Conservation (phyloP, 352 stramenopile species). For the Phytophthora sansomeana region DNA sequence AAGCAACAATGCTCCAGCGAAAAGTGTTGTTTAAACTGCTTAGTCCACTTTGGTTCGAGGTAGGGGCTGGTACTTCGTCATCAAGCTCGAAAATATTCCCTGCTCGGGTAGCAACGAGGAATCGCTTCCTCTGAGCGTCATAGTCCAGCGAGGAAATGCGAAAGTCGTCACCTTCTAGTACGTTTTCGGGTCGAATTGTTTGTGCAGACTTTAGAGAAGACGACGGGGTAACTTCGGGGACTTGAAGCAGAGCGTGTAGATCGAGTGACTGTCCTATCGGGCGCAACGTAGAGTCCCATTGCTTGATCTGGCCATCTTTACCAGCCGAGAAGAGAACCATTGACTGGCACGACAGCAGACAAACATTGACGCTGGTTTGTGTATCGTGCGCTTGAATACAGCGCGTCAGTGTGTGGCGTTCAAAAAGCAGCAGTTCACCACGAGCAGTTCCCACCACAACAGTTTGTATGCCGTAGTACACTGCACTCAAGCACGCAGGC, state of each 20-base stretch:
- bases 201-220: slow-evolving; percentile 4
- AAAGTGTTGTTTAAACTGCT: background rate
- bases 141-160: slow-evolving; percentile 79
- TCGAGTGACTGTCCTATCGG: slow-evolving; percentile 77
- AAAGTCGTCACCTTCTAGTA: slow-evolving; percentile 65
- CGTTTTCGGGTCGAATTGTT: slow-evolving; percentile 5
- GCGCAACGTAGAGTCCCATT: slow-evolving; percentile 83
- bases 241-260: slow-evolving; percentile 46
- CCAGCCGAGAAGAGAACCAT: slow-evolving; percentile 84
- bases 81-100: slow-evolving; percentile 66
- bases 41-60: background rate
- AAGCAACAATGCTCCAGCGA: slow-evolving; percentile 49
- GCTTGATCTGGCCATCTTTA: slow-evolving; percentile 78
- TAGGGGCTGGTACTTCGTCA: slow-evolving; percentile 27
- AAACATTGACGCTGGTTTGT: slow-evolving; percentile 63
- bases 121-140: slow-evolving; percentile 49
- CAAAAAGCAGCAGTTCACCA: slow-evolving; percentile 77
- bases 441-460: slow-evolving; percentile 70
- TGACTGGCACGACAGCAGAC: slow-evolving; percentile 62
- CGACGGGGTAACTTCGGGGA: slow-evolving; percentile 8
- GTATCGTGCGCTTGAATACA: slow-evolving; percentile 68
- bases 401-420: slow-evolving; percentile 59
- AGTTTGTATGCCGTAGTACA: slow-evolving; percentile 64
- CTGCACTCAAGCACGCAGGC: slow-evolving; percentile 54
- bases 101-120: slow-evolving; percentile 66